Conservation (phyloP, 2,329 filamentous ascomycete genomes). For the Chaetomium sp. region DNA sequence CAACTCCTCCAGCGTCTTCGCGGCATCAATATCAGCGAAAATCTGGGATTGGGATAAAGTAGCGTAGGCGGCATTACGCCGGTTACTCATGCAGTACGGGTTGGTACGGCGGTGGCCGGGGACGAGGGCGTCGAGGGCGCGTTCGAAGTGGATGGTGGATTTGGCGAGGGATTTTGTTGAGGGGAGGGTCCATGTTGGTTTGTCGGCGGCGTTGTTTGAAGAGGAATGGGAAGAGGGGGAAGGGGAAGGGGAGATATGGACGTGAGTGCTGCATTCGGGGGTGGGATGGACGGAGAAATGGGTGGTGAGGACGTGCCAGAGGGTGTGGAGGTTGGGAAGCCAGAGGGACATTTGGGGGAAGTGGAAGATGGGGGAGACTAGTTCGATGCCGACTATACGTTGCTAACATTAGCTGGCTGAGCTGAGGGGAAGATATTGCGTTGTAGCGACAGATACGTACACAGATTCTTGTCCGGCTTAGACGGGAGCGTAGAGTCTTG, state of each 20-base stretch:
- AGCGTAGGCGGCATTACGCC: background rate
- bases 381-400: background rate
- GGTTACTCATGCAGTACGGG: slow-evolving; percentile 1
- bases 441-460: background rate
- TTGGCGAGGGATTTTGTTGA: background rate
- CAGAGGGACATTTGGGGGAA: background rate
- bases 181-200: background rate
- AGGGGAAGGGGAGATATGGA: background rate
- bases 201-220: background rate
- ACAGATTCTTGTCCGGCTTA: background rate
- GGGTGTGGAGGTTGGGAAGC: background rate
- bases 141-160: background rate
- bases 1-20: background rate
- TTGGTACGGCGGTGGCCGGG: background rate
- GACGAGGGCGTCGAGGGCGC: background rate
- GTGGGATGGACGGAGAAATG: background rate
- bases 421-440: background rate
- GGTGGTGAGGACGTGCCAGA: background rate
- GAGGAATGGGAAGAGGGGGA: too few relatives aligned
- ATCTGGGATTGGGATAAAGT: background rate
- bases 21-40: background rate
- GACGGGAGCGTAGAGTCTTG: background rate
- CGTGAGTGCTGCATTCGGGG: background rate
- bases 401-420: background rate
- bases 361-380: background rate